Base-by-base conservation (phyloP, 2,329 filamentous ascomycete species). In the Ceratocystis cubensis region DNA sequence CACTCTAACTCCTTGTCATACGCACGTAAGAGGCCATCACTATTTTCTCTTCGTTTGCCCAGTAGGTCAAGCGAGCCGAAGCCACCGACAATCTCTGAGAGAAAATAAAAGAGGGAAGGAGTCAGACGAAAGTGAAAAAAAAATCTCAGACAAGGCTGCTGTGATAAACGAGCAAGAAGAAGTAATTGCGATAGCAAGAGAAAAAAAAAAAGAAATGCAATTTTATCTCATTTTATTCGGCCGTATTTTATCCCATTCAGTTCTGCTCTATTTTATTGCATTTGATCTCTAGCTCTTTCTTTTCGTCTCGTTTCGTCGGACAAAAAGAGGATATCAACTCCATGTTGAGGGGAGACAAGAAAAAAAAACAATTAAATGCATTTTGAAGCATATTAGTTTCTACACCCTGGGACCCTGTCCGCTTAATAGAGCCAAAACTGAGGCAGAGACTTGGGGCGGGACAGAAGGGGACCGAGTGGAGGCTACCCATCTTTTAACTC, bases 391-490 rank as follows among this genome's bases (percentile, higher is more conserved):
- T 28, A 15, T 41, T 22, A 33, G 20, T 33, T 61, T 41, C 59
- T 61, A n/a, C 8, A 41, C 59, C 59, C 37, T 61, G 15, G 6
- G 25, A 5, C 53, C 53, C 30, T 57, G 53, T 57, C 13, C 13
- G 53, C 53, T 57, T 57, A n/a, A 57, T 33, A 25, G 7, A 57
- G 53, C 53, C 53, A 57, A 57, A 57, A 25, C 41, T 61, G 59
- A 57, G 53, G 22, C 53, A 57, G 59, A 37, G 59, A 45, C 20
- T 17, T 57, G 53, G 53, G 10, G 53, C 53, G 53, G 53, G 53
- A 57, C 5, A 57, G 53, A 57, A 15, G 25, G 20, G 53, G 53
- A 33, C 53, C 53, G 53, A 57, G 53, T 57, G 53, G 48, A 50
- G 20, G 7, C 48, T 50, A 13, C 30, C 4, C 5, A 22, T 59